A percentile compares a stretch with the other conserved stretches of the same genome.
phyloP scores from a whole-genome alignment of 495 filamentous ascomycete genomes.

The Hamigera avellanea region DNA sequence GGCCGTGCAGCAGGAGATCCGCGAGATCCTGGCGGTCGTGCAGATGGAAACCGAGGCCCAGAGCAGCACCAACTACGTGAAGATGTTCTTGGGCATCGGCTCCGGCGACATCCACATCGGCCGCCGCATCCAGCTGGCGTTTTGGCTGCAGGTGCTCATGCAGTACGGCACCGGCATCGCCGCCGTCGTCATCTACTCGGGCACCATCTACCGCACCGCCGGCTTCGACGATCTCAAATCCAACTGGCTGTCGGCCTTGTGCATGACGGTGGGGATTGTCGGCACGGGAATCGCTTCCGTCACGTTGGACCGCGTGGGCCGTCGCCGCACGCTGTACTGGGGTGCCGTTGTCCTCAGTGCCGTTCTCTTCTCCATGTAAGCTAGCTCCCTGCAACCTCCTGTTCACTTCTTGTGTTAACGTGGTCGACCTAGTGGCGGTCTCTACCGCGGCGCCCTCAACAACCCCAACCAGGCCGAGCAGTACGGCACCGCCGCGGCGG shows the following conservation, averaged over 20 bases:
- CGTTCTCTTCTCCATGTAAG: slow-evolving; percentile 7
- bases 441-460: slow-evolving; percentile 22
- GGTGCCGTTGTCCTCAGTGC: slow-evolving; percentile 28
- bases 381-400: slow-evolving; percentile 1
- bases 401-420: too few relatives aligned
- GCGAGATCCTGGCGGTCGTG: slow-evolving; percentile 10
- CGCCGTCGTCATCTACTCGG: slow-evolving; percentile 13
- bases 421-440: slow-evolving; percentile 17
- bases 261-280: slow-evolving; percentile 12
- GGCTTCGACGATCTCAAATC: slow-evolving; percentile 10
- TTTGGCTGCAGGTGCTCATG: slow-evolving; percentile 19
- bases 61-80: slow-evolving; percentile 11
- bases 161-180: slow-evolving; percentile 21
- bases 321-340: slow-evolving; percentile 48
- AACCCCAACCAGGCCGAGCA: slow-evolving; percentile 15
- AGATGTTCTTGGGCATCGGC: slow-evolving; percentile 17
- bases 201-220: slow-evolving; percentile 7
- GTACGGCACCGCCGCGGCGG: slow-evolving; percentile 35
- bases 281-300: slow-evolving; percentile 41
- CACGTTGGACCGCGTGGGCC: slow-evolving; percentile 45
- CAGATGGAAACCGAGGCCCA: slow-evolving; percentile 12
- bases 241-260: slow-evolving; percentile 36
- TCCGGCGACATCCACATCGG: slow-evolving; percentile 17
- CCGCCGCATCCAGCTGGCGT: slow-evolving; percentile 18
- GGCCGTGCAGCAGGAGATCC: slow-evolving; percentile 18